These are phyloP conservation scores for Wickerhamomyces bisporus DNA, from an alignment of 805 yeast genomes.

Conservation along the genomic window DNA sequence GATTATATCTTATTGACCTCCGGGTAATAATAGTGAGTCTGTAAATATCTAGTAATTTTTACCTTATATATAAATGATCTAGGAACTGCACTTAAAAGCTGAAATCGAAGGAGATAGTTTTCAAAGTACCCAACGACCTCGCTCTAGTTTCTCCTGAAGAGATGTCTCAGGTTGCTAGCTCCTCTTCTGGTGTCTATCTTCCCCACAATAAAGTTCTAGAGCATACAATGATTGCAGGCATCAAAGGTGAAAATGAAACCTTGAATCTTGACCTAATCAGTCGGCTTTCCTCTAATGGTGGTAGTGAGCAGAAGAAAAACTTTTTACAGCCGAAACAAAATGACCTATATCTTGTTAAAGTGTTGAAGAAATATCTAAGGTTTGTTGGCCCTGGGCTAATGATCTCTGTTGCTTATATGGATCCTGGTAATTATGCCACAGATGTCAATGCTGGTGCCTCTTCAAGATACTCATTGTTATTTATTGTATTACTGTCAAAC, in stretches of 20 bases:
- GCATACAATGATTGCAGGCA: conserved; percentile 16
- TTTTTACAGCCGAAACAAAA: conserved; percentile 13
- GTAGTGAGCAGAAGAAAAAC: conserved; percentile 1
- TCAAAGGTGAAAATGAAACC: conserved; percentile 1
- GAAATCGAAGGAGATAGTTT: too few relatives aligned
- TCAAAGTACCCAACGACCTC: too few relatives aligned
- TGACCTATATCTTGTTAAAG: conserved; percentile 15
- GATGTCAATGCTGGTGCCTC: conserved; percentile 86
- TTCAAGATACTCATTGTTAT: conserved; percentile 66
- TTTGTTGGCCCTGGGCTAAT: conserved; percentile 87
- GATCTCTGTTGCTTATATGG: conserved; percentile 89
- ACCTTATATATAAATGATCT: too few relatives aligned
- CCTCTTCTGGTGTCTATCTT: conserved; percentile 6
- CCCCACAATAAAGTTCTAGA: conserved; percentile 12
- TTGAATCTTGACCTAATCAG: too few relatives aligned
- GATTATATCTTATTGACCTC: too few relatives aligned
- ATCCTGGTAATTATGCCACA: conserved; percentile 90
- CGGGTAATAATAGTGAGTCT: too few relatives aligned
- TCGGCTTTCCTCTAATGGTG: too few relatives aligned
- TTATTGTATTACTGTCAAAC: conserved; percentile 72
- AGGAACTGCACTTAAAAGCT: too few relatives aligned
- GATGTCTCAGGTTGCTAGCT: not conserved
- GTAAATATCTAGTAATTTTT: too few relatives aligned
- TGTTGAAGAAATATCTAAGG: conserved; percentile 47
- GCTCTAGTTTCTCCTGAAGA: too few relatives aligned